A percentile compares a stretch with the other conserved stretches of the same genome.
Conservation (phyloP, 495 filamentous ascomycete genomes). For the Daldinia decipiens region DNA sequence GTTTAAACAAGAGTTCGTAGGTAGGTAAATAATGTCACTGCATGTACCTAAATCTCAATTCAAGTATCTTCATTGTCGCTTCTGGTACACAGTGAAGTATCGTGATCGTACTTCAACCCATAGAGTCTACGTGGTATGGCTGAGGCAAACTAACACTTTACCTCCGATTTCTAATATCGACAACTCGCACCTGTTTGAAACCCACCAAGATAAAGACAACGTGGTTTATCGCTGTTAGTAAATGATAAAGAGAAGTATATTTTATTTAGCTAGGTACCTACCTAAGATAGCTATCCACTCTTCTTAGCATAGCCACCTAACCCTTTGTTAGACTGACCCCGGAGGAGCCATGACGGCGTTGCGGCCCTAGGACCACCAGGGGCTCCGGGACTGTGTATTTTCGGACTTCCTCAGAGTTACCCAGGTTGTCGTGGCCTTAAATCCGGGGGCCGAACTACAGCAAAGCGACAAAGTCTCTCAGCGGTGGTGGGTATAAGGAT, state of each 20-base stretch:
- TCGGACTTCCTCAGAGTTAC: neutral
- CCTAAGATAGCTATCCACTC: neutral
- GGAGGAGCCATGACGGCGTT: neutral
- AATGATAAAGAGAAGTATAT: neutral
- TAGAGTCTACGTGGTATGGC: neutral
- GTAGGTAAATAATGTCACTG: neutral
- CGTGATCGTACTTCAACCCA: neutral
- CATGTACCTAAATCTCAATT: neutral
- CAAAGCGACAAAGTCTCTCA: slow-evolving; percentile 7
- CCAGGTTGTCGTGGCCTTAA: slow-evolving; percentile 11
- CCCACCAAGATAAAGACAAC: neutral
- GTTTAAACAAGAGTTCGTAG: neutral
- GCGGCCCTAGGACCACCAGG: neutral
- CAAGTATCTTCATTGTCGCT: neutral
- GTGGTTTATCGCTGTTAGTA: neutral
- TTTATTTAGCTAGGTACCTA: neutral
- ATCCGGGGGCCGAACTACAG: slow-evolving; percentile 4
- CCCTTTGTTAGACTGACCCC: slow-evolving; percentile 2
- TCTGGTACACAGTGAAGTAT: neutral
- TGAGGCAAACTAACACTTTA: neutral
- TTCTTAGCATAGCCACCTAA: neutral
- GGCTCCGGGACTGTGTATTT: neutral
- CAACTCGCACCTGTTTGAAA: neutral
- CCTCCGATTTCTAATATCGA: neutral
- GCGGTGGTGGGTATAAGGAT: slow-evolving; percentile 13